Evolutionary conservation across 2,329 filamentous ascomycete genomes (phyloP).

Genomic region (Xylaria sp.): DNA sequence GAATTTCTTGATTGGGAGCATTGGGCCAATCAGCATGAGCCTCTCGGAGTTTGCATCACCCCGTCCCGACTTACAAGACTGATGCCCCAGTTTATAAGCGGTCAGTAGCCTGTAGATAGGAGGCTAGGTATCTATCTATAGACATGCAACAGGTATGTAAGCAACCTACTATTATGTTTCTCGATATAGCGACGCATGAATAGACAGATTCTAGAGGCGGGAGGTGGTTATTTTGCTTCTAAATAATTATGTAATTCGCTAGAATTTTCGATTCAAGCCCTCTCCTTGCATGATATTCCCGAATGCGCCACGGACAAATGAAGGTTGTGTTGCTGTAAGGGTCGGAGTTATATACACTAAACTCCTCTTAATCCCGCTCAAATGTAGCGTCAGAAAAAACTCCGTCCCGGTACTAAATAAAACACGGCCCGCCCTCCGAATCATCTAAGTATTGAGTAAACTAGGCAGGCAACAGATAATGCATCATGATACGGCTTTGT

Average conservation of each 20-base stretch:
- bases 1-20: slow-evolving; percentile 18
- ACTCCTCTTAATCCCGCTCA: not conserved
- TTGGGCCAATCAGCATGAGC: slow-evolving; percentile 11
- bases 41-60: slow-evolving; percentile 32
- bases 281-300: not conserved
- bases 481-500: not conserved
- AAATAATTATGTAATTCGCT: no score
- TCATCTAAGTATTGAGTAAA: not conserved
- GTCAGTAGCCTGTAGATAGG: not conserved
- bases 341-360: not conserved
- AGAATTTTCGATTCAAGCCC: no score
- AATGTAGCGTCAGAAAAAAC: not conserved
- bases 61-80: slow-evolving; percentile 25
- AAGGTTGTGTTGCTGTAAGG: not conserved
- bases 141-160: not conserved
- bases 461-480: not conserved
- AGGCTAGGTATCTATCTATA: not conserved
- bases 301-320: not conserved
- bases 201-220: not conserved
- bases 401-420: not conserved
- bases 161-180: no score
- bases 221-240: not conserved
- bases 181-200: not conserved
- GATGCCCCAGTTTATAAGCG: slow-evolving; percentile 17
- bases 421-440: not conserved